Percentiles rank a stretch among this genome's conserved stretches.
phyloP scores from a whole-genome alignment of 345 rosid species.

The Jatropha curcas region DNA sequence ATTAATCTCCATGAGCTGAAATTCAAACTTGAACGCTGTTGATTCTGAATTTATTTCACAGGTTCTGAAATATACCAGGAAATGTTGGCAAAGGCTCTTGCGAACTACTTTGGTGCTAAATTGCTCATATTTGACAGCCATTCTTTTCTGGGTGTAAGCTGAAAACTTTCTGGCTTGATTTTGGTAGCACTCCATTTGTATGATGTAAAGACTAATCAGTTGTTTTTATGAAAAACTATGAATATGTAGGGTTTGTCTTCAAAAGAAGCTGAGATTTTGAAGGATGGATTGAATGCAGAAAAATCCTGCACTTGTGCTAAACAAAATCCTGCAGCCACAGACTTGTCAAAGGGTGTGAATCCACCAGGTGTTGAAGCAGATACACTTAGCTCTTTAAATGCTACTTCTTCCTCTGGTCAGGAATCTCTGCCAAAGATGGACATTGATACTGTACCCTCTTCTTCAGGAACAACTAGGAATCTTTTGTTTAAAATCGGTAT shows the following conservation, averaged over 20 bases:
- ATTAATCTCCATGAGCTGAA: conserved; percentile 2
- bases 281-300: conserved; percentile 59
- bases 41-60: conserved; percentile 31
- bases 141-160: conserved; percentile 78
- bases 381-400: conserved; percentile 49
- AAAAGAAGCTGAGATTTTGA: conserved; percentile 72
- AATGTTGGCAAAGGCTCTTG: conserved; percentile 89
- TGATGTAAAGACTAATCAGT: conserved; percentile 12
- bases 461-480: conserved; percentile 49
- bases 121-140: conserved; percentile 83
- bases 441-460: conserved; percentile 47
- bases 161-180: conserved; percentile 17
- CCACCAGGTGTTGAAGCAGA: conserved; percentile 54
- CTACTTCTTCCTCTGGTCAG: conserved; percentile 44
- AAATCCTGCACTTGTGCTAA: conserved; percentile 54
- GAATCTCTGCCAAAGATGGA: conserved; percentile 67
- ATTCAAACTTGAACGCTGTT: conserved; percentile 16
- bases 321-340: conserved; percentile 44
- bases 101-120: conserved; percentile 71
- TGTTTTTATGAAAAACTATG: conserved; percentile 25
- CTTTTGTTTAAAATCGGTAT: conserved; percentile 68
- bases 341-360: conserved; percentile 46
- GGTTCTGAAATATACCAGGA: conserved; percentile 95
- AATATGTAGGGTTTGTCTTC: conserved; percentile 67
- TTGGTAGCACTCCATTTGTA: conserved; percentile 4